Evolutionary conservation across 805 yeast genomes (phyloP).

Genomic region (Barnettozyma californica): DNA sequence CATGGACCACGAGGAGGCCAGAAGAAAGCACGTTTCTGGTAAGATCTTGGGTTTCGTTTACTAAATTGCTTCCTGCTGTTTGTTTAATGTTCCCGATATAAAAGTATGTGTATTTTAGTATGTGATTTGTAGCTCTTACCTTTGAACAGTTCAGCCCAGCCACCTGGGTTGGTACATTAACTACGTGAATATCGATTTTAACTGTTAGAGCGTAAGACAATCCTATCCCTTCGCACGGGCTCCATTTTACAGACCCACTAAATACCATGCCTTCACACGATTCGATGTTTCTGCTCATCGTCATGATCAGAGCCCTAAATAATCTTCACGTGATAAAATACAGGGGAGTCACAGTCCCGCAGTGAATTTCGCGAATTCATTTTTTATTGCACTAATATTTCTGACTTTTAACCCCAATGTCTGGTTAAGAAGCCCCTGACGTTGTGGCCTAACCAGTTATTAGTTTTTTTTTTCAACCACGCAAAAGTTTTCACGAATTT

Average conservation of each 20-base stretch:
- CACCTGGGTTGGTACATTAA: too few relatives aligned
- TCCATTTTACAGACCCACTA: too few relatives aligned
- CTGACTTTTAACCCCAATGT: too few relatives aligned
- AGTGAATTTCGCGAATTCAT: not conserved
- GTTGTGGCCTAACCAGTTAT: slow-evolving; percentile 5
- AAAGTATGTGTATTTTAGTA: slow-evolving; percentile 11
- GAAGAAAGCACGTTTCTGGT: slow-evolving; percentile 99
- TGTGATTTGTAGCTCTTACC: not conserved
- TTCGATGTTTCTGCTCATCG: too few relatives aligned
- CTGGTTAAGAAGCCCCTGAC: slow-evolving; percentile 7
- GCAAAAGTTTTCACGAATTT: slow-evolving; percentile 25
- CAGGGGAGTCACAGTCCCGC: slow-evolving; percentile 1
- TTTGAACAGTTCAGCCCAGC: not conserved
- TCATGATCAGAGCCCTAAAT: not conserved
- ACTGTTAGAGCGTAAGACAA: too few relatives aligned
- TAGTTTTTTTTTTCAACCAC: slow-evolving; percentile 17
- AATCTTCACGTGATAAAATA: not conserved
- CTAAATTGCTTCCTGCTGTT: slow-evolving; percentile 35
- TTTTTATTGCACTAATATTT: not conserved
- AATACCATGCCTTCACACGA: too few relatives aligned
- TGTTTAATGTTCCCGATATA: slow-evolving; percentile 7
- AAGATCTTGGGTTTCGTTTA: slow-evolving; percentile 97
- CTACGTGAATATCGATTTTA: too few relatives aligned
- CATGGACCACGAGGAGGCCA: slow-evolving; percentile 99
- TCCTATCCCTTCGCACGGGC: too few relatives aligned